Evolutionary conservation across 2,329 filamentous ascomycete species (phyloP), one percentile per base, ranked within the genome.

Genomic region (Apiospora rasikravindrae): DNA sequence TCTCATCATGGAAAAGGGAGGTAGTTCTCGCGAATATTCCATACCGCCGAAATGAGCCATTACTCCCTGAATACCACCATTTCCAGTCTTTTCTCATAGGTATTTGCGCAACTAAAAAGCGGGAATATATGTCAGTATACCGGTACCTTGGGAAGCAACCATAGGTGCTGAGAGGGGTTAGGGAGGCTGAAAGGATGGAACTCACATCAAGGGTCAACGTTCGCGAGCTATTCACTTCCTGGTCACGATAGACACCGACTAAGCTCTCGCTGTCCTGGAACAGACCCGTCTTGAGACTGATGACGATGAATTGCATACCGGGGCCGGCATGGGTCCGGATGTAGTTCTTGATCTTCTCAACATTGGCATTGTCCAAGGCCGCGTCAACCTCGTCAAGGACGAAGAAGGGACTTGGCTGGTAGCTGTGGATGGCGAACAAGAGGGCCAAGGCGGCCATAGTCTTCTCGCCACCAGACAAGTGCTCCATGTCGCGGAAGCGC

Each of bases 251-350:
- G 14, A 99, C 95, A 69, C 96, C 96, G 5, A 99, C 95, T 77
- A 99, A 83, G 74, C 95, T 97, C 87, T 99, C 95, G 80, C 94
- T 98, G 82, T 97, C 94, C 84, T 99, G 95, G 85, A 98, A 99
- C 71, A 99, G 86, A 1, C 95, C 95, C 0, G 95, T 93, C 88
- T 99, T 99, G 81, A 99, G 88, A 84, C 92, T 95, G 82, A 99
- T 99, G 76, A 99, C 96, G 73, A 99, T 97, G 77, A 99, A 99
- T 82, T 99, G 96, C 95, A 98, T 98, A 19, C 97, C 97, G 1
- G 96, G 96, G 0, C 94, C 94, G 0, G 95, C 94, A 83, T 99
- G 95, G 79, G 97, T 94, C 49, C 93, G 90, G 74, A 99, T 97
- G 80, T 99, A 99, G 82, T 96, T 96, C 75, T 96, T 96, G 82